Evolutionary conservation across 2,329 filamentous ascomycete genomes (phyloP), one percentile per base, ranked within the genome.

Genomic region (Claviceps digitariae): DNA sequence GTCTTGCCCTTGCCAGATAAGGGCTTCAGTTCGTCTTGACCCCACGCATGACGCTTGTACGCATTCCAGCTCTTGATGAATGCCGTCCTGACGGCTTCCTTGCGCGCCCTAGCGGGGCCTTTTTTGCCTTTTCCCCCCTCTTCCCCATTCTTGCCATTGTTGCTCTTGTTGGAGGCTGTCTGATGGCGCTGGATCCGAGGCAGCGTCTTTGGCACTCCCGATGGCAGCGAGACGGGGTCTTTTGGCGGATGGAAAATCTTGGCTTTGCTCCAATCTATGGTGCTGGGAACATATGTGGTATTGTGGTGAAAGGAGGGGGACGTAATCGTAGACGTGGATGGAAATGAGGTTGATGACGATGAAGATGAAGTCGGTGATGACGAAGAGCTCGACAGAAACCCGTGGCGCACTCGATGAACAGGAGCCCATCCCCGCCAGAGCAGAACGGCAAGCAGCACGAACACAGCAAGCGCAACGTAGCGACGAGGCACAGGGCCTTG

Each of bases 41-140:
- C 66, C 76, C 77, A 82, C 1, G 78, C 78, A 57, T 78, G 65
- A 45, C 68, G 68, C 57, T 73, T 74, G 61, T 81, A 81, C 7
- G 73, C 71, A 27, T 71, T 64, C 78, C 78, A 75, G 56, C 68
- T 73, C 60, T 72, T 72, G 56, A 66, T 55, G 51, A 74, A 72
- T 13, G 69, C 68, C 48, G 64, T 57, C 53, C 65, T 67, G 52
- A 75, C 66, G 29, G 66, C 66, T 27, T 63, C 61, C 54, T 68
- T 68, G 38, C 72, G 65, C 5, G 64, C 60, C 15, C 62, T 58
- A 41, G 68, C 62, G 25, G 64, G n/a, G n/a, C n/a, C n/a, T n/a
- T n/a, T n/a, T n/a, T n/a, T n/a, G n/a, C n/a, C n/a, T n/a, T n/a
- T n/a, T n/a, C n/a, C n/a, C n/a, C n/a, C n/a, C n/a, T n/a, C n/a